Evolutionary conservation across 2,329 filamentous ascomycete species (phyloP).

Genomic region (Xylaria sp.): DNA sequence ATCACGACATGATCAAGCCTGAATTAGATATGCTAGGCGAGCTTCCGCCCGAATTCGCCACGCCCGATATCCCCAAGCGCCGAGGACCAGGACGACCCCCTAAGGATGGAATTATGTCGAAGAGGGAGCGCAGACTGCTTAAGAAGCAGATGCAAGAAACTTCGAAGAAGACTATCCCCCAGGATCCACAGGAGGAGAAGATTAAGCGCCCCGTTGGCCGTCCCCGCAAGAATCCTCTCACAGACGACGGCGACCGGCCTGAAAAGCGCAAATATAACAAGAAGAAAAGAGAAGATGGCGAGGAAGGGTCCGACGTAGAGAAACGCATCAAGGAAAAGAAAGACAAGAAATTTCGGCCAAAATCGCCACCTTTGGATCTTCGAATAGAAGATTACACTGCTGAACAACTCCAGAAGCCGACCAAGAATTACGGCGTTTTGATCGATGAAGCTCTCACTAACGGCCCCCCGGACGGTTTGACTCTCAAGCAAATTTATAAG

Average conservation of each 20-base stretch:
- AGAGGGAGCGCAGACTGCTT: constrained; percentile 73
- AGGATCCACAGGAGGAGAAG: constrained; percentile 59
- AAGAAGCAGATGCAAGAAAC: constrained; percentile 67
- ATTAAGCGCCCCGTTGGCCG: constrained; percentile 73
- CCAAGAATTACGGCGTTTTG: constrained; percentile 69
- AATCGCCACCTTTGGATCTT: constrained; percentile 69
- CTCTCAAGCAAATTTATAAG: constrained; percentile 72
- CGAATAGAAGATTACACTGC: constrained; percentile 65
- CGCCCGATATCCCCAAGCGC: constrained; percentile 67
- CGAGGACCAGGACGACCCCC: constrained; percentile 83
- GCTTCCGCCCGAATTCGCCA: constrained; percentile 48
- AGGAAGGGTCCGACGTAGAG: constrained; percentile 66
- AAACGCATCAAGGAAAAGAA: constrained; percentile 67
- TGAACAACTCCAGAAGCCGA: constrained; percentile 69
- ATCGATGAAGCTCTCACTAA: constrained; percentile 69
- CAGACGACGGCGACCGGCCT: constrained; percentile 65
- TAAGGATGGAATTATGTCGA: constrained; percentile 86
- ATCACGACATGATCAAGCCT: constrained; percentile 23
- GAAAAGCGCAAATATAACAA: constrained; percentile 76
- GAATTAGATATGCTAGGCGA: constrained; percentile 31
- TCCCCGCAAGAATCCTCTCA: constrained; percentile 70
- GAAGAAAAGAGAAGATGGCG: constrained; percentile 67
- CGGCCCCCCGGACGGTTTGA: constrained; percentile 63
- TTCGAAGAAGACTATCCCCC: constrained; percentile 63
- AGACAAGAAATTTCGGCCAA: constrained; percentile 67